Evolutionary conservation across 1,284 basidiomycete genomes (phyloP), one percentile per base, ranked within the genome.

Genomic region (Macrocystidia cucumis): DNA sequence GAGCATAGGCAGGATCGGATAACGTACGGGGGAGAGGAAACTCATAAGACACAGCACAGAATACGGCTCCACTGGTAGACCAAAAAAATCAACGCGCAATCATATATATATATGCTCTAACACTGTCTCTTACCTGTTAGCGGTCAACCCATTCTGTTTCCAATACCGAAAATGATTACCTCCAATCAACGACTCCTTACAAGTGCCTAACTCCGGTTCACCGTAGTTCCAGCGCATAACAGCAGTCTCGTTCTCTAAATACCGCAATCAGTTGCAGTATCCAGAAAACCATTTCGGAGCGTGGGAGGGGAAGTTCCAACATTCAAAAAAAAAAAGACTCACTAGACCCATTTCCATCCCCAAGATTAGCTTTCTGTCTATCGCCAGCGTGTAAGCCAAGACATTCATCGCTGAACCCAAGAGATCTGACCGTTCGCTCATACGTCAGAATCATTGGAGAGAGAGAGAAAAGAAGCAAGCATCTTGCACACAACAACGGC

Each of bases 111-210:
- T n/a, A n/a, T n/a, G n/a, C n/a, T n/a, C n/a, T 9, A 14, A 9
- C 14, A 30, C 3, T 12, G 9, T 5, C 3, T 27, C 27, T 16
- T 29, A 72, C 67, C 69, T 83, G 44, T 86, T 66, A 1, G 64
- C 74, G 6, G 60, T 42, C 2, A 65, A 58, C 0, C 82, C 85
- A 41, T 85, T 68, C 58, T 96, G 91, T 1, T 71, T 56, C 87
- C 89, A 98, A 58, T 92, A 93, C 17, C 93, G 75, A 55, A 93
- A 79, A 53, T 98, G 93, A 49, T 87, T 77, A 3, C 93, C 93
- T 8, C 93, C 93, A 42, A 86, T 50, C 32, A 96, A 72, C 2
- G 88, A 87, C 59, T 98, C 91, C 44, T 70, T 65, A 54, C 90
- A 91, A 1, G 88, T 76, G 0, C 91, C 91, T 9, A 91, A 55